phyloP scores from a whole-genome alignment of 1,139 yeast genomes.

The Lodderomyces metapsilosis region DNA sequence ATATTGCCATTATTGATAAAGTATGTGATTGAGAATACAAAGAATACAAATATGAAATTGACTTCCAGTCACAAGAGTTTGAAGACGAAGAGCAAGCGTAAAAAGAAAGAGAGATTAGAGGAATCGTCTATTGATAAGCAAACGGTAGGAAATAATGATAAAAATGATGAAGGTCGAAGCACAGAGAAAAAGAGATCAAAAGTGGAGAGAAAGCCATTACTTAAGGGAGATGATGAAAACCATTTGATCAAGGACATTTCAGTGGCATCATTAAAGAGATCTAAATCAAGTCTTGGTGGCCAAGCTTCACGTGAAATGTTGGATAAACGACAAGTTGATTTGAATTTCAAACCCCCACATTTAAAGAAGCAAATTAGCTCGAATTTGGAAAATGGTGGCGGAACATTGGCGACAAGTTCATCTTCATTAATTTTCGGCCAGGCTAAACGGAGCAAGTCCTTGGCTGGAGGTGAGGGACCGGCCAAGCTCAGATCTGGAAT shows the following conservation, averaged over 20 bases:
- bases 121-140: too few relatives aligned
- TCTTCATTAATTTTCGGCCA: slow-evolving; percentile 26
- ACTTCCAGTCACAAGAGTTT: slow-evolving; percentile 4
- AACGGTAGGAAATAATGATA: neutral
- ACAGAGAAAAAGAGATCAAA: neutral
- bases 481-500: slow-evolving; percentile 5
- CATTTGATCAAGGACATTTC: slow-evolving; percentile 13
- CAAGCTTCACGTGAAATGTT: slow-evolving; percentile 32
- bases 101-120: too few relatives aligned
- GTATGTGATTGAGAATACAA: slow-evolving; percentile 48
- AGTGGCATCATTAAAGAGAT: slow-evolving; percentile 37
- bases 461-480: neutral
- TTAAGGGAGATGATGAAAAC: neutral
- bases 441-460: slow-evolving; percentile 21
- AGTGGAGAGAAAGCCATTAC: neutral
- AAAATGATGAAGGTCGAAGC: neutral
- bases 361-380: slow-evolving; percentile 3
- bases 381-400: neutral
- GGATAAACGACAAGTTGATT: slow-evolving; percentile 49
- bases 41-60: slow-evolving; percentile 43
- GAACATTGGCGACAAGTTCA: neutral
- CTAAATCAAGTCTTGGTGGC: slow-evolving; percentile 43
- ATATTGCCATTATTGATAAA: slow-evolving; percentile 47
- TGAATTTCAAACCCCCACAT: slow-evolving; percentile 16
- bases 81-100: neutral